Evolutionary conservation across 2,329 filamentous ascomycete genomes (phyloP).

Genomic region (Penicillium sp.): DNA sequence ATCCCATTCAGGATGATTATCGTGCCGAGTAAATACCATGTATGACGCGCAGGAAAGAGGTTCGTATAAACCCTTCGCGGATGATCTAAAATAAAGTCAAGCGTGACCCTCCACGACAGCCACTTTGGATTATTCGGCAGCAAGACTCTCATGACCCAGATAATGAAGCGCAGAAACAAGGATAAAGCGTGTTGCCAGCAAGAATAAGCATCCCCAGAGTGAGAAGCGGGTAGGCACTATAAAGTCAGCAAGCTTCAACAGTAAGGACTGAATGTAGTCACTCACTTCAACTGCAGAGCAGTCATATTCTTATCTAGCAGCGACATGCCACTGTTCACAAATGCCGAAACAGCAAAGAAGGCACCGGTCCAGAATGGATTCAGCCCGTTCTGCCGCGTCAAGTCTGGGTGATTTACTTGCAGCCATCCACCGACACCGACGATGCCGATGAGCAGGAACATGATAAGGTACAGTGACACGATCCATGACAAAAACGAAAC

Average conservation of each 20-base stretch:
- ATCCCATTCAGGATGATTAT: slow-evolving; percentile 57
- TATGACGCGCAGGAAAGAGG: slow-evolving; percentile 59
- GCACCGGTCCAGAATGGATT: slow-evolving; percentile 46
- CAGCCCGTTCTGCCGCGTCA: slow-evolving; percentile 44
- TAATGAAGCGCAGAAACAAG: slow-evolving; percentile 57
- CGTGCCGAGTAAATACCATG: slow-evolving; percentile 62
- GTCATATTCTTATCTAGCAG: slow-evolving; percentile 52
- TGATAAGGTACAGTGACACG: slow-evolving; percentile 44
- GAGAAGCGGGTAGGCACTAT: slow-evolving; percentile 39
- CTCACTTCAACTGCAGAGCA: slow-evolving; percentile 38
- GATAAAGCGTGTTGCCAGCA: slow-evolving; percentile 63
- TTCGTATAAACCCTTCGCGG: slow-evolving; percentile 36
- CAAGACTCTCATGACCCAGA: slow-evolving; percentile 48
- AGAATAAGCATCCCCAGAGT: slow-evolving; percentile 55
- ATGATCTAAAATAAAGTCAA: slow-evolving; percentile 35
- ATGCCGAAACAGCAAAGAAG: slow-evolving; percentile 52
- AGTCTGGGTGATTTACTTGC: slow-evolving; percentile 38
- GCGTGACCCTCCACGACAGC: slow-evolving; percentile 29
- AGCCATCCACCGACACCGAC: slow-evolving; percentile 47
- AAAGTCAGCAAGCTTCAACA: slow-evolving; percentile 6
- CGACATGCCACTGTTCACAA: slow-evolving; percentile 53
- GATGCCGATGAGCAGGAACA: slow-evolving; percentile 45
- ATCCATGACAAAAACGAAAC: slow-evolving; percentile 34
- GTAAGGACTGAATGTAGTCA: not conserved
- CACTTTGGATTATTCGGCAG: slow-evolving; percentile 26